Evolutionary conservation across 2,329 filamentous ascomycete species (phyloP).

Genomic region (Nectriaceae sp.): DNA sequence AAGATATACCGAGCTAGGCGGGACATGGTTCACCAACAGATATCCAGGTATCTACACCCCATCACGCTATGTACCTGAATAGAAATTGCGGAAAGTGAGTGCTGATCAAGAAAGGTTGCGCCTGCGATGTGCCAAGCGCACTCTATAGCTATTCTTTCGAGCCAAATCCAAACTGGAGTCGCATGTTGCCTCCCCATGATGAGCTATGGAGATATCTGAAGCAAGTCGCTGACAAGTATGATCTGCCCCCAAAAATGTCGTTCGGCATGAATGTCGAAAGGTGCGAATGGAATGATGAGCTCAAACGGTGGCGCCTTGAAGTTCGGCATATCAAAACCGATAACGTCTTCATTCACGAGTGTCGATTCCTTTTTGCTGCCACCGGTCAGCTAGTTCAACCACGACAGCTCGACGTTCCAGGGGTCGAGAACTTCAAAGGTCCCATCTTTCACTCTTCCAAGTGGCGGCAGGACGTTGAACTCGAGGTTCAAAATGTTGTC

Average conservation of each 20-base stretch:
- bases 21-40: conserved; percentile 65
- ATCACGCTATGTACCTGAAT: neutral
- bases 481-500: conserved; percentile 48
- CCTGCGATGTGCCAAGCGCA: conserved; percentile 60
- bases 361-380: conserved; percentile 41
- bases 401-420: conserved; percentile 45
- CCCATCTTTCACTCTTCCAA: conserved; percentile 55
- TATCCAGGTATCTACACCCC: conserved; percentile 50
- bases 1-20: conserved; percentile 56
- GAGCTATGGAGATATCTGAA: conserved; percentile 62
- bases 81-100: neutral
- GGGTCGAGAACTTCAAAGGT: conserved; percentile 53
- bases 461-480: conserved; percentile 54
- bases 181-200: conserved; percentile 53
- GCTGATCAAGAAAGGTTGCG: conserved; percentile 32
- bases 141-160: conserved; percentile 64
- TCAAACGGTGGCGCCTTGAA: conserved; percentile 36
- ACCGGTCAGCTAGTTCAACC: conserved; percentile 37
- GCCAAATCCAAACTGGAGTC: conserved; percentile 61
- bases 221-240: conserved; percentile 49
- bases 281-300: conserved; percentile 41
- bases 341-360: conserved; percentile 35
- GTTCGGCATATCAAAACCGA: conserved; percentile 27
- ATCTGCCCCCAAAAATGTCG: conserved; percentile 39
- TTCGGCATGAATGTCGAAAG: conserved; percentile 40